Conservation (phyloP, 1,139 yeast species). For the Protomyces lactucae-debilis region DNA sequence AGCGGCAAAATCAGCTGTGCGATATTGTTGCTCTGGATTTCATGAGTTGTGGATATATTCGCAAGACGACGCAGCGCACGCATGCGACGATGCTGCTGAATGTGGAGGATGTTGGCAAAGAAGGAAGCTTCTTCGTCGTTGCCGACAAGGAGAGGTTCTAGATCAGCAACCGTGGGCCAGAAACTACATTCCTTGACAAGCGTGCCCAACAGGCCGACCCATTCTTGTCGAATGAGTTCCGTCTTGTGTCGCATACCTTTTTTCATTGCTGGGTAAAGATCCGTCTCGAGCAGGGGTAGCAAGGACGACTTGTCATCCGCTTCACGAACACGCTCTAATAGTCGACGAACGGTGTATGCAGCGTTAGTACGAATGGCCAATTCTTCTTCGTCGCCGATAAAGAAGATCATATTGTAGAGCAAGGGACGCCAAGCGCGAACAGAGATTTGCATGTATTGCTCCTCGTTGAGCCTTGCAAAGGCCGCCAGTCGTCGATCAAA, state of each 20-base stretch:
- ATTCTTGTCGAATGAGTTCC: conserved; percentile 68
- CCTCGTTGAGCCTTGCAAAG: conserved; percentile 61
- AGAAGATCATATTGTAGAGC: conserved; percentile 61
- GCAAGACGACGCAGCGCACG: conserved; percentile 67
- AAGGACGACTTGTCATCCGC: conserved; percentile 39
- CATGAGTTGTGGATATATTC: conserved; percentile 40
- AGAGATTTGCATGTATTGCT: conserved; percentile 44
- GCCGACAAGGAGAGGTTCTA: conserved; percentile 58
- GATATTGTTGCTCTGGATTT: conserved; percentile 54
- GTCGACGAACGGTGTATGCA: conserved; percentile 57
- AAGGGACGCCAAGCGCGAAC: conserved; percentile 76
- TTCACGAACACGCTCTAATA: conserved; percentile 51
- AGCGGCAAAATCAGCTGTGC: conserved; percentile 80
- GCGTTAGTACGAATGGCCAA: conserved; percentile 77
- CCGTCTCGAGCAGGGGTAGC: conserved; percentile 49
- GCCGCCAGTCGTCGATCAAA: conserved; percentile 69
- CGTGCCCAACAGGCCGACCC: conserved; percentile 60
- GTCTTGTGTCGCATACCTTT: conserved; percentile 60
- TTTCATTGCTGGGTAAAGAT: conserved; percentile 62
- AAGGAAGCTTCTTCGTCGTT: conserved; percentile 84
- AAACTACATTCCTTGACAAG: conserved; percentile 50
- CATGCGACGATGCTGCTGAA: conserved; percentile 81
- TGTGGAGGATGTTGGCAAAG: conserved; percentile 72
- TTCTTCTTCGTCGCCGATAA: conserved; percentile 73
- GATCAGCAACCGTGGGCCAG: conserved; percentile 56